phyloP scores from a whole-genome alignment of 2,329 filamentous ascomycete species.

The Fusarium xyrophilum region DNA sequence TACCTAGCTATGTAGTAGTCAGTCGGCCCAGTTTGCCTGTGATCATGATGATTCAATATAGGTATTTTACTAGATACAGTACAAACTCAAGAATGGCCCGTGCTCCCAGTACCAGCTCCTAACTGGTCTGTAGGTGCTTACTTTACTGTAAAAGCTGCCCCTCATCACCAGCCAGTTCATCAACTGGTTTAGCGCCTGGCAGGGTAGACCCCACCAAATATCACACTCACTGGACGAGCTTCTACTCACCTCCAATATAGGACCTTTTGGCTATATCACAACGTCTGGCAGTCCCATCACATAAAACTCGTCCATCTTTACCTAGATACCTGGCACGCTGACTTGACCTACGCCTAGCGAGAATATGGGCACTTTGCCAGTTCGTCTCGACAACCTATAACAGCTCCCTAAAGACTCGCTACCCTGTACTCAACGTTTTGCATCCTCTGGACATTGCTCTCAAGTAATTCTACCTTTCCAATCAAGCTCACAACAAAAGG shows the following conservation, averaged over 20 bases:
- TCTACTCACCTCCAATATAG: constrained; percentile 3
- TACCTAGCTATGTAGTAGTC: neutral
- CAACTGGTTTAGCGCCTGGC: constrained; percentile 18
- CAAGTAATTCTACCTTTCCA: constrained; percentile 41
- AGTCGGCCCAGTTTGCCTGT: neutral
- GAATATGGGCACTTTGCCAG: neutral
- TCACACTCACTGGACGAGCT: neutral
- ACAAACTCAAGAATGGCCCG: constrained; percentile 8
- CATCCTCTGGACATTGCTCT: constrained; percentile 21
- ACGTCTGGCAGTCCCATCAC: neutral
- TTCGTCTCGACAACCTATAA: neutral
- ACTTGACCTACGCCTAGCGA: neutral
- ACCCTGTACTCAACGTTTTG: constrained; percentile 36
- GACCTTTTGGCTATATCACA: neutral
- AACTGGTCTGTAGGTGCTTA: neutral
- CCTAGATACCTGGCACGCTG: neutral
- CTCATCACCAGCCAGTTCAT: constrained; percentile 21
- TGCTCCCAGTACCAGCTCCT: constrained; percentile 3
- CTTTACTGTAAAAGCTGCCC: constrained; percentile 5
- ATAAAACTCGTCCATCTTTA: neutral
- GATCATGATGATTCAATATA: constrained; percentile 3
- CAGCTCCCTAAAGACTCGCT: constrained; percentile 5
- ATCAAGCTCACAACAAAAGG: constrained; percentile 45
- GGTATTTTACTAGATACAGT: neutral
- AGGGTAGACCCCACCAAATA: constrained; percentile 18